Base-by-base conservation (phyloP, 2,329 filamentous ascomycete genomes). In the Lasiodiplodia hormozganensis region DNA sequence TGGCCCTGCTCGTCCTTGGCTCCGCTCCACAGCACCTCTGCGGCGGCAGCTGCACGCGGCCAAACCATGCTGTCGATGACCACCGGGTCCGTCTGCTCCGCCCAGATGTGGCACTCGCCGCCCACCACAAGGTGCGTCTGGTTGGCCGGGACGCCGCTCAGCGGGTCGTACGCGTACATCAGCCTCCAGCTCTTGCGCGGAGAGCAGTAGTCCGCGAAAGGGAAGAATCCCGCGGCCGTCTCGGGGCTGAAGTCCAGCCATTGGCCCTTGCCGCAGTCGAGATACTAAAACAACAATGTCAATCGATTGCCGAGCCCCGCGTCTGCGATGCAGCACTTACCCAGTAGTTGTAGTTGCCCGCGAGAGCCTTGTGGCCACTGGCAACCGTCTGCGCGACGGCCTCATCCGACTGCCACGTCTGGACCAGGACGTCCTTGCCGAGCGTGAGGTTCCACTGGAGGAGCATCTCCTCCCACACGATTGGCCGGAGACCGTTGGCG, bases 381-480 rank as follows among this genome's bases (percentile, higher is more conserved):
- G 79, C 80, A 0, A 89, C 88, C 52, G 92, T 84, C 52, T 85
- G 78, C 68, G 86, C 83, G 60, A 94, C 86, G 6, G 90, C 87
- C 12, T 81, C 82, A 25, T 86, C 86, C 58, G 88, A 89, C 57
- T 90, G 85, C 93, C 93, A 97, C 3, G 89, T 87, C 80, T 97
- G 94, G 5, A 97, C 86, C 14, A 96, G 84, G 0, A 92, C 89
- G 73, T 94, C 89, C 16, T 85, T 78, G 2, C 88, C 89, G 6
- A 97, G 81, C 0, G 87, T 91, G 56, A 96, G 81, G 76, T 94
- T 92, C 90, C 92, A 97, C 28, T 89, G 84, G 11, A 92, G 82
- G 1, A 93, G 83, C 85, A 96, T 93, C 79, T 97, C 94, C 78
- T 97, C 93, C 94, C 94, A 97, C 0, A 94, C 92, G 25, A 97